Conservation (phyloP, 805 yeast species). For the Candida odintsovae region DNA sequence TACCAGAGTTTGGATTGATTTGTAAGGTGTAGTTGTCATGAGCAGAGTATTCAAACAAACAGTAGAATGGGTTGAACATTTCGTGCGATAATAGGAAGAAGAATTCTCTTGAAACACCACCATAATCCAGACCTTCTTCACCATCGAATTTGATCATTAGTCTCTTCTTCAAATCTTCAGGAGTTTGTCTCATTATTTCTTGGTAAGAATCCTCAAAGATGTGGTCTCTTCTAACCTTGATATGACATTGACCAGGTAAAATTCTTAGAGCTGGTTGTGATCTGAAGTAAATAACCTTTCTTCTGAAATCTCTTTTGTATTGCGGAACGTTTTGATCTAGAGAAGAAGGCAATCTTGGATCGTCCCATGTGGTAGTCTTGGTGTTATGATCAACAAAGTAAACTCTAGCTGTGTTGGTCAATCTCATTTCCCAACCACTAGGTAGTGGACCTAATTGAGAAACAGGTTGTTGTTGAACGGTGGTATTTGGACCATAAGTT, state of each 20-base stretch:
- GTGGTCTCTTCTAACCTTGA: constrained; percentile 94
- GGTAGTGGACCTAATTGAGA: constrained; percentile 97
- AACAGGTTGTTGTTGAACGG: constrained; percentile 96
- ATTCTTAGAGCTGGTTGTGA: constrained; percentile 97
- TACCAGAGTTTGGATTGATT: constrained; percentile 94
- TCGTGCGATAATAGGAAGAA: constrained; percentile 95
- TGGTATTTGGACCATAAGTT: constrained; percentile 83
- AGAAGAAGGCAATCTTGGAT: constrained; percentile 95
- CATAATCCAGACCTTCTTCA: constrained; percentile 98
- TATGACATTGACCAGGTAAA: constrained; percentile 97
- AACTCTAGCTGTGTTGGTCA: constrained; percentile 97
- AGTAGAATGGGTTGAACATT: constrained; percentile 97
- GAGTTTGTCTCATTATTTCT: constrained; percentile 98
- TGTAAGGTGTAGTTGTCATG: constrained; percentile 97
- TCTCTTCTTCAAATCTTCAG: constrained; percentile 96
- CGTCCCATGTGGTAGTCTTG: constrained; percentile 99
- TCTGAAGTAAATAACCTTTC: constrained; percentile 95
- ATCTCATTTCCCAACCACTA: constrained; percentile 99
- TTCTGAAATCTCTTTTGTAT: constrained; percentile 96
- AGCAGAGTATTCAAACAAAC: constrained; percentile 95
- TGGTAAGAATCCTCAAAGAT: constrained; percentile 97
- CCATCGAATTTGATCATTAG: constrained; percentile 98
- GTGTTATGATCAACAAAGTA: constrained; percentile 99
- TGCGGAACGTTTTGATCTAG: constrained; percentile 98
- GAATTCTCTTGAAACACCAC: constrained; percentile 98